Percentiles rank a stretch among this genome's conserved stretches.
phyloP scores from a whole-genome alignment of 73 alveolate species.

The Symbiodinium natans region DNA sequence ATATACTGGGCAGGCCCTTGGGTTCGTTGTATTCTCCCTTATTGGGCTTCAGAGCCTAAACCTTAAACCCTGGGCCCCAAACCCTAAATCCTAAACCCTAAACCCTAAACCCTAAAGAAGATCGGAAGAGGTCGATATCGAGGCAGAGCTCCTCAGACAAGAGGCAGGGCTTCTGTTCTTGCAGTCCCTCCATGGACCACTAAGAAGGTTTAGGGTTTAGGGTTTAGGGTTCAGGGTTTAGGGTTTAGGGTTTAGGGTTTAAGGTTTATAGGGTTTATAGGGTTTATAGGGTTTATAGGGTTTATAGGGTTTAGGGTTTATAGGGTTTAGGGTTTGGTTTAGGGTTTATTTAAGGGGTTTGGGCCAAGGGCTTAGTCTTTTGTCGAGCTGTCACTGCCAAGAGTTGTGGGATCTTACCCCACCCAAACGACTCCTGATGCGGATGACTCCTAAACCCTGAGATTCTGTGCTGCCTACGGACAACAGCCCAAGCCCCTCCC shows the following conservation, averaged over 20 bases:
- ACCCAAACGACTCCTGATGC: too few species aligned
- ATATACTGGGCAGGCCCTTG: too few species aligned
- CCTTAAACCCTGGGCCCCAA: neutral
- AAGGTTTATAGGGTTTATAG: neutral
- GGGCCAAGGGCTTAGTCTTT: neutral
- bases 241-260: neutral
- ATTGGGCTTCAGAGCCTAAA: neutral
- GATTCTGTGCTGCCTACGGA: too few species aligned
- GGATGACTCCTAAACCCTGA: too few species aligned
- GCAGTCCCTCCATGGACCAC: too few species aligned
- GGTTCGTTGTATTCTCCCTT: too few species aligned
- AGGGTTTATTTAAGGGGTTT: neutral
- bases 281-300: neutral
- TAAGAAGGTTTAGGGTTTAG: neutral
- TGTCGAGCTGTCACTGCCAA: too few species aligned
- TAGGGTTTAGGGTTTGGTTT: too few species aligned
- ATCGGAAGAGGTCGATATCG: neutral
- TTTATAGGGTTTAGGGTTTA: neutral
- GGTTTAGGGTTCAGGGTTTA: neutral
- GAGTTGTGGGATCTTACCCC: too few species aligned
- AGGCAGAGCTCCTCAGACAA: neutral
- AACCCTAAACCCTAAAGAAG: neutral
- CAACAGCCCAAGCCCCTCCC: too few species aligned
- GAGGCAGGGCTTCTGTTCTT: neutral
- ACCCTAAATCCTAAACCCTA: too few species aligned